Evolutionary conservation across 2,329 filamentous ascomycete species (phyloP).

Genomic region (Tympanopsis confertula): DNA sequence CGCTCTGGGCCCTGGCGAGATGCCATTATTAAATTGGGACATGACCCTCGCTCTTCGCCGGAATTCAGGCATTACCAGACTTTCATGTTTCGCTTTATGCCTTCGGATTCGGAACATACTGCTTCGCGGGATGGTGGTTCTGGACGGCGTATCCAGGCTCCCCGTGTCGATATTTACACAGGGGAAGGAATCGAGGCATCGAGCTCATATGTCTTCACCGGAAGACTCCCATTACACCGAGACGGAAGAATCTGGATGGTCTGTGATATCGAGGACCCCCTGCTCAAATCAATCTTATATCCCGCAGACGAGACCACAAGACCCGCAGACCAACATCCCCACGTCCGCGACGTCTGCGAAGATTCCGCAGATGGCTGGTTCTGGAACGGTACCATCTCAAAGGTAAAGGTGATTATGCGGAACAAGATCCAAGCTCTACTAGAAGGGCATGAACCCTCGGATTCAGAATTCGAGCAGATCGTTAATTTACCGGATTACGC

Average conservation of each 20-base stretch:
- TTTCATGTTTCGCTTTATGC: constrained; percentile 68
- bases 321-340: not conserved
- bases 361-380: not conserved
- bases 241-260: constrained; percentile 92
- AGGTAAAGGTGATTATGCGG: not conserved
- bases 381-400: not conserved
- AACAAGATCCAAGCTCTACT: not conserved
- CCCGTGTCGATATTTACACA: constrained; percentile 1
- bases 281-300: constrained; percentile 51
- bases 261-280: constrained; percentile 77
- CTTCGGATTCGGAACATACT: constrained; percentile 17
- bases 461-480: not conserved
- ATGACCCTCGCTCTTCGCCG: constrained; percentile 72
- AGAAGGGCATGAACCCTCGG: not conserved
- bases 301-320: constrained; percentile 8
- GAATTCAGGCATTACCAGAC: constrained; percentile 78
- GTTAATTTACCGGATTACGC: not conserved
- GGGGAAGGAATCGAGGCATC: constrained; percentile 23
- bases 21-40: constrained; percentile 70
- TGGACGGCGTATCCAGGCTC: not conserved
- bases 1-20: constrained; percentile 86
- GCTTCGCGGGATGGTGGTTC: constrained; percentile 1
- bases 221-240: constrained; percentile 49
- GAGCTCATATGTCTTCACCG: constrained; percentile 71
- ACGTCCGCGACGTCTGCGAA: not conserved